Percentiles rank a stretch among this genome's conserved stretches.
Conservation (phyloP, 768 basidiomycete species). For the Hygrophorus pudorinus region DNA sequence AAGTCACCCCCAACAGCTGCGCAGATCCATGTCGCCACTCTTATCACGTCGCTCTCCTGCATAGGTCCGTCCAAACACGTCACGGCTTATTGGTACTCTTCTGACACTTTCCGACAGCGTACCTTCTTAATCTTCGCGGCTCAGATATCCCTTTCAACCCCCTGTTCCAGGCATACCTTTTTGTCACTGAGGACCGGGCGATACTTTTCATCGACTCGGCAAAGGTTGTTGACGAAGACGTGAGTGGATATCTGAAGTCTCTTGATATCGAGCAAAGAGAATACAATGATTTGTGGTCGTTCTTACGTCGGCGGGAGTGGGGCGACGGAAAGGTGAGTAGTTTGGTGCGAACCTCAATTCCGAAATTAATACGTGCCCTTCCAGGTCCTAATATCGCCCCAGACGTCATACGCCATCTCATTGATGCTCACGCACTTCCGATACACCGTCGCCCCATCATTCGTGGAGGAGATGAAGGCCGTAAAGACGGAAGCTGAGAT, state of each 20-base stretch:
- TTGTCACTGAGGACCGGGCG: conserved; percentile 49
- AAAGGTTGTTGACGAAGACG: conserved; percentile 48
- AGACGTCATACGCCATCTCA: conserved; percentile 76
- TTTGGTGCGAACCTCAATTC: neutral
- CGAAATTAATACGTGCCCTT: neutral
- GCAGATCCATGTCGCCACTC: conserved; percentile 57
- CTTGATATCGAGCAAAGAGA: conserved; percentile 49
- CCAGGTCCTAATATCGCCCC: conserved; percentile 57
- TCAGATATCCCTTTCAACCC: conserved; percentile 89
- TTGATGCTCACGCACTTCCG: conserved; percentile 78
- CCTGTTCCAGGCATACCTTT: conserved; percentile 82
- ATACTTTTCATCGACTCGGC: conserved; percentile 68
- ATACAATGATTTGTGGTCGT: conserved; percentile 76
- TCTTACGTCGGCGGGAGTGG: conserved; percentile 65
- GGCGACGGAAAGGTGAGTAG: conserved; percentile 59
- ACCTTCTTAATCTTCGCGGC: conserved; percentile 82
- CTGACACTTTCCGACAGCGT: conserved; percentile 39
- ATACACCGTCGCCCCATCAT: conserved; percentile 62
- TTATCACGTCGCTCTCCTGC: conserved; percentile 58
- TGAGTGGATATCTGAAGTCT: conserved; percentile 44
- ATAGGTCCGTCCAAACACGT: conserved; percentile 39
- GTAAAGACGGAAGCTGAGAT: conserved; percentile 86
- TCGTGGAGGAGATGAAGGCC: conserved; percentile 69
- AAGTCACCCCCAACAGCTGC: conserved; percentile 48
- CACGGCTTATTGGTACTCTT: conserved; percentile 3